Evolutionary conservation across 2,329 filamentous ascomycete species (phyloP).

Genomic region (Phoma sp.): DNA sequence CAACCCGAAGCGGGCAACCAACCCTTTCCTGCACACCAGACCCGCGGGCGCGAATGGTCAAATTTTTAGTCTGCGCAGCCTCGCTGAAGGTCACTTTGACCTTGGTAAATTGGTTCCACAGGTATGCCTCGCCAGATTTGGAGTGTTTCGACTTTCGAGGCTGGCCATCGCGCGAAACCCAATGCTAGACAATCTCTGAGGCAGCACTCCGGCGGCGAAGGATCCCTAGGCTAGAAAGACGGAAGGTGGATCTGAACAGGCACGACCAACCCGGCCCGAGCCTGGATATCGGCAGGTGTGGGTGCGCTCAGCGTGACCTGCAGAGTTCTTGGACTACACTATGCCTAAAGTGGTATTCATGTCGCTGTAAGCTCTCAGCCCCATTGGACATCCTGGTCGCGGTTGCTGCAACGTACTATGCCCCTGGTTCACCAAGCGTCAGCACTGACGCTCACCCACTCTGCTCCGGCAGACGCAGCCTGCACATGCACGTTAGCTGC

Average conservation of each 20-base stretch:
- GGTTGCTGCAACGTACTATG: conserved; percentile 40
- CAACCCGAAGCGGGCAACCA: conserved; percentile 24
- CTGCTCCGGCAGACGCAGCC: conserved; percentile 35
- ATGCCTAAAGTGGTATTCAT: conserved; percentile 32
- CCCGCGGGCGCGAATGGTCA: conserved; percentile 17
- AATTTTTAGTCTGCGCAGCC: conserved; percentile 26
- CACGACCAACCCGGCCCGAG: conserved; percentile 22
- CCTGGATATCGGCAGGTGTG: conserved; percentile 21
- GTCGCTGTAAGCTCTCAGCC: conserved; percentile 47
- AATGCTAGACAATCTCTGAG: conserved; percentile 3
- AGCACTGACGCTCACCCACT: conserved; percentile 40
- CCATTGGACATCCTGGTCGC: conserved; percentile 37
- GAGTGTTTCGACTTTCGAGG: conserved; percentile 13
- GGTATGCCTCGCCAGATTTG: conserved; percentile 20
- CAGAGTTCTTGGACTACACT: conserved; percentile 29
- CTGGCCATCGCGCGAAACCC: conserved; percentile 3
- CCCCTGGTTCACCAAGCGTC: conserved; percentile 37
- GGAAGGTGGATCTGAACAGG: conserved; percentile 3
- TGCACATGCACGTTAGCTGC: conserved; percentile 28
- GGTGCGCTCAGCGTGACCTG: conserved; percentile 33
- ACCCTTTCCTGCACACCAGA: conserved; percentile 12
- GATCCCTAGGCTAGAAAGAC: not conserved
- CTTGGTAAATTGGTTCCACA: conserved; percentile 15
- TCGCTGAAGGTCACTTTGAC: conserved; percentile 20
- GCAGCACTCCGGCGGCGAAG: conserved; percentile 9